These are phyloP conservation scores for Eucalyptus cladocalyx DNA, from an alignment of 345 rosid genomes.

Conservation along the genomic window DNA sequence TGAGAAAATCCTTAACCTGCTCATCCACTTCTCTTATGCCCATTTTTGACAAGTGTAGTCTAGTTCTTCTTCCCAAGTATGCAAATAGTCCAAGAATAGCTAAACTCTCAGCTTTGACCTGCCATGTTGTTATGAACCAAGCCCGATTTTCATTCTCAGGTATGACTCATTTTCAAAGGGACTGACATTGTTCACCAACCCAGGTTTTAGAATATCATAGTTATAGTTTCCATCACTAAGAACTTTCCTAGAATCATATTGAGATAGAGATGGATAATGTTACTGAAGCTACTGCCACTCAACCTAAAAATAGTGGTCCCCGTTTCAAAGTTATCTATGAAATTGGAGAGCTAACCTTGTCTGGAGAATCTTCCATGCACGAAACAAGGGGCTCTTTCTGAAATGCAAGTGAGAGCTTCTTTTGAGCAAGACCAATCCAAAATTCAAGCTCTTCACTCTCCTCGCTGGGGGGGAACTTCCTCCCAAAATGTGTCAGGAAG, in stretches of 20 bases:
- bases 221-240: neutral
- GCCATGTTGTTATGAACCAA: neutral
- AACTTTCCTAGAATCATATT: neutral
- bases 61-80: slow-evolving; percentile 46
- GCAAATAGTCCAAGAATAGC: slow-evolving; percentile 67
- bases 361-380: neutral
- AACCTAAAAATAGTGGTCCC: neutral
- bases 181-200: neutral
- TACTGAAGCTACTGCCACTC: neutral
- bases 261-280: neutral
- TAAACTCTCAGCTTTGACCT: slow-evolving; percentile 40
- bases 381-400: slow-evolving; percentile 14
- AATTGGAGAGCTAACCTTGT: slow-evolving; percentile 17
- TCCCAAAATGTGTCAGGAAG: slow-evolving; percentile 50
- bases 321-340: neutral
- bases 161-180: neutral
- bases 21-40: slow-evolving; percentile 56
- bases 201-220: neutral
- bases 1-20: slow-evolving; percentile 43
- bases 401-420: slow-evolving; percentile 41
- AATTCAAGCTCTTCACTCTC: slow-evolving; percentile 50
- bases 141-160: neutral
- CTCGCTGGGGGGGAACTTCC: slow-evolving; percentile 25
- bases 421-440: slow-evolving; percentile 63
- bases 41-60: slow-evolving; percentile 25